Evolutionary conservation across 371 early-diverging fungal species (phyloP).

Genomic region (Mucor saturninus): DNA sequence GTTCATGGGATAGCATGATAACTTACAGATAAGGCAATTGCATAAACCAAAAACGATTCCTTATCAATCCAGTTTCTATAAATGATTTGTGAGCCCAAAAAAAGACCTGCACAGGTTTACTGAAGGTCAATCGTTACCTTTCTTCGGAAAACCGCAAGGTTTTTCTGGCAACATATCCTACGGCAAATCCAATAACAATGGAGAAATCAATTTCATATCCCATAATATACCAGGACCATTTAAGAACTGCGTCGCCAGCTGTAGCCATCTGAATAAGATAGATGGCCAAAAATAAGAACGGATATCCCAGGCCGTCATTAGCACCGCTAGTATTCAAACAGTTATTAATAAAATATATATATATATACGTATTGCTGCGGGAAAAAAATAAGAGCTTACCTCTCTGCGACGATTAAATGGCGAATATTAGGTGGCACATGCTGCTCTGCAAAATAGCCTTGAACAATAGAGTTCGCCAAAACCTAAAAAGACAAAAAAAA

Average conservation of each 20-base stretch:
- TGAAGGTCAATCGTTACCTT: slow-evolving; percentile 25
- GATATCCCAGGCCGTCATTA: slow-evolving; percentile 85
- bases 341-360: background rate
- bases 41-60: slow-evolving; percentile 86
- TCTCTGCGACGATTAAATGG: slow-evolving; percentile 85
- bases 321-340: slow-evolving; percentile 54
- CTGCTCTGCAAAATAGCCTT: slow-evolving; percentile 92
- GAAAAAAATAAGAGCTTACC: slow-evolving; percentile 28
- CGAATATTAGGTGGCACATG: slow-evolving; percentile 85
- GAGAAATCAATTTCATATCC: slow-evolving; percentile 79
- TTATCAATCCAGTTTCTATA: slow-evolving; percentile 79
- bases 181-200: slow-evolving; percentile 71
- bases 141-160: slow-evolving; percentile 72
- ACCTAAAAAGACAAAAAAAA: slow-evolving; percentile 49
- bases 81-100: background rate
- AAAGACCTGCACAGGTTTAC: background rate
- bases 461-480: slow-evolving; percentile 90
- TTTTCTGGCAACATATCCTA: slow-evolving; percentile 77
- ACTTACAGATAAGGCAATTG: slow-evolving; percentile 82
- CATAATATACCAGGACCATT: slow-evolving; percentile 74
- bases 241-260: slow-evolving; percentile 59
- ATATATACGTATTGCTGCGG: background rate
- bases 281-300: slow-evolving; percentile 83
- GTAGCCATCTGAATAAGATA: slow-evolving; percentile 62
- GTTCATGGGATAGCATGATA: background rate